Conservation (phyloP, 768 basidiomycete species). For the Nevesoporus exiguus region DNA sequence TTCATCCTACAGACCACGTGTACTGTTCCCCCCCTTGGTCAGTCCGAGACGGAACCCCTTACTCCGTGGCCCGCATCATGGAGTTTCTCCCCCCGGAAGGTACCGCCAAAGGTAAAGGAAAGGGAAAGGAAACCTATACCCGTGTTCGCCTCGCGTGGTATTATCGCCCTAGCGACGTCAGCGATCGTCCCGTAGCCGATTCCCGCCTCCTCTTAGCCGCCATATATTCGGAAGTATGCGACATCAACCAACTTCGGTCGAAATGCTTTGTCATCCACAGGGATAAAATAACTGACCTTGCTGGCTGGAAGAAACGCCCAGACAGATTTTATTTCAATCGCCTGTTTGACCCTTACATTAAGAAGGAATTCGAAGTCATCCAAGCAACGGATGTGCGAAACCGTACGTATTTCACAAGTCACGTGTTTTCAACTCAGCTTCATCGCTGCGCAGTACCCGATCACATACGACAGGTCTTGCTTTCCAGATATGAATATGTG, state of each 20-base stretch:
- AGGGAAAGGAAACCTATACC: constrained; percentile 66
- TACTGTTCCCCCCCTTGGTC: constrained; percentile 95
- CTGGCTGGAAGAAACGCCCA: constrained; percentile 89
- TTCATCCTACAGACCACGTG: constrained; percentile 78
- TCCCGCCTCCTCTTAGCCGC: constrained; percentile 90
- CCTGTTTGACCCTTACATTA: constrained; percentile 96
- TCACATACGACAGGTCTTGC: constrained; percentile 72
- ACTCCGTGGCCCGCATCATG: constrained; percentile 95
- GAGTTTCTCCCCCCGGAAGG: constrained; percentile 87
- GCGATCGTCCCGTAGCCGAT: constrained; percentile 87
- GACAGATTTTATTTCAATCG: constrained; percentile 97
- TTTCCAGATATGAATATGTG: constrained; percentile 88
- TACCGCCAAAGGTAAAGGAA: constrained; percentile 59
- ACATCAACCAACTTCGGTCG: constrained; percentile 88
- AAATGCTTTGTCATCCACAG: constrained; percentile 93
- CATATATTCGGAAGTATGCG: constrained; percentile 95
- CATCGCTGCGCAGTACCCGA: constrained; percentile 61
- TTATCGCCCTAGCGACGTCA: constrained; percentile 95
- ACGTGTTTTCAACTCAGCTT: constrained; percentile 17
- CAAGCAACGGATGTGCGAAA: constrained; percentile 84
- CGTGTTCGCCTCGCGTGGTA: constrained; percentile 94
- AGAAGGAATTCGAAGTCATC: constrained; percentile 96
- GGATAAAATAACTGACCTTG: constrained; percentile 91
- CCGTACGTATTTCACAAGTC: constrained; percentile 50
- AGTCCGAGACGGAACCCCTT: constrained; percentile 90